Conservation (phyloP, 2,329 filamentous ascomycete genomes). For the Stagonosporopsis cucurbitacearum region DNA sequence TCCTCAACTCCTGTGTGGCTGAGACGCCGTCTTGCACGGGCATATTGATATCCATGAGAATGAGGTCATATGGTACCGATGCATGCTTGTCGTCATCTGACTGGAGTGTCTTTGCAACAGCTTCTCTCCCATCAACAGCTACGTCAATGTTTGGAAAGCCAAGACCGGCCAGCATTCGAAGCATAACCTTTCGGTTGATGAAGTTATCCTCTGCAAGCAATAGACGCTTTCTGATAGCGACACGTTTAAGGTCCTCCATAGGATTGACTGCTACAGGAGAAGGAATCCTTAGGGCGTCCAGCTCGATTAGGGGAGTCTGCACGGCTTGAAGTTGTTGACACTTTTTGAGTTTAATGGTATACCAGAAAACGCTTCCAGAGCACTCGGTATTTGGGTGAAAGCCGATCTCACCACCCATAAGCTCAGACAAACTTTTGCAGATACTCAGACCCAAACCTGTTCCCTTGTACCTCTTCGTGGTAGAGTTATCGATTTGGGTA, state of each 20-base stretch:
- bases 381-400: constrained; percentile 56
- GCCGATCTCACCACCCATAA: constrained; percentile 63
- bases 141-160: constrained; percentile 44
- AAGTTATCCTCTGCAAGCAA: constrained; percentile 58
- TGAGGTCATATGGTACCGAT: constrained; percentile 34
- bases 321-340: constrained; percentile 31
- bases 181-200: constrained; percentile 57
- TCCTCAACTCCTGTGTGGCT: constrained; percentile 37
- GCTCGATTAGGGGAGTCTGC: constrained; percentile 20
- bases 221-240: constrained; percentile 33
- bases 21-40: constrained; percentile 41
- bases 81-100: constrained; percentile 3
- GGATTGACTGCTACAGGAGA: constrained; percentile 18
- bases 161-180: constrained; percentile 54
- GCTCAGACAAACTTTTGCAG: constrained; percentile 62
- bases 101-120: constrained; percentile 40
- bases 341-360: constrained; percentile 51
- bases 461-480: constrained; percentile 61
- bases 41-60: constrained; percentile 49
- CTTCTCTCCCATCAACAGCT: constrained; percentile 53
- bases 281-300: constrained; percentile 16
- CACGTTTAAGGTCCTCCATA: constrained; percentile 30
- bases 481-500: constrained; percentile 61
- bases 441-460: constrained; percentile 65
- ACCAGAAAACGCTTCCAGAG: constrained; percentile 60